Evolutionary conservation across 78 protist species (phyloP).

Genomic region (Speleostelium caveatum): DNA sequence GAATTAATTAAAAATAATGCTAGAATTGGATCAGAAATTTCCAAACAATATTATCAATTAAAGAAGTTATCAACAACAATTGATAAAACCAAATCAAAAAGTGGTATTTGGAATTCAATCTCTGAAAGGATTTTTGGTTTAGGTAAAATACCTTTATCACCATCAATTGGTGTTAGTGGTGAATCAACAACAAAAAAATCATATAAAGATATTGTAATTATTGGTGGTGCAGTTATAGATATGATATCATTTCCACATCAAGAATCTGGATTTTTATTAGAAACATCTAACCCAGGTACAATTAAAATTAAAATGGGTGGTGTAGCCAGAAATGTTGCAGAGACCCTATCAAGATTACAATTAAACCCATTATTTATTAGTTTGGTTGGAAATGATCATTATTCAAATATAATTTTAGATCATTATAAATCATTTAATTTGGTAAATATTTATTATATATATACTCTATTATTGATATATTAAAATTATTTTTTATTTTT

Average conservation of each 20-base stretch:
- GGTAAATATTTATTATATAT: no score
- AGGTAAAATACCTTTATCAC: background rate
- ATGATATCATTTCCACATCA: slow-evolving; percentile 45
- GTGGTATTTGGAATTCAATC: no score
- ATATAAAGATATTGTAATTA: slow-evolving; percentile 1
- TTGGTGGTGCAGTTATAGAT: slow-evolving; percentile 74
- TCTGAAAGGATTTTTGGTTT: no score
- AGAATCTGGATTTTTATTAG: slow-evolving; percentile 19
- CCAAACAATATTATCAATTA: slow-evolving; percentile 28
- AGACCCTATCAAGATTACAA: slow-evolving; percentile 9
- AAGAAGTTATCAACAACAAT: background rate
- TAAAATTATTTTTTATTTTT: background rate
- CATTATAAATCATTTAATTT: slow-evolving; percentile 18
- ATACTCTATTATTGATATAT: background rate
- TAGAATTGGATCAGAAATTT: slow-evolving; percentile 88
- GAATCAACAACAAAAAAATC: background rate
- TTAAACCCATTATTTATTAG: slow-evolving; percentile 59
- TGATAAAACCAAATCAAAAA: background rate
- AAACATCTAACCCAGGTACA: slow-evolving; percentile 36
- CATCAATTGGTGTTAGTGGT: background rate
- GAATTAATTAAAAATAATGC: slow-evolving; percentile 94
- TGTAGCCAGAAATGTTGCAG: slow-evolving; percentile 82
- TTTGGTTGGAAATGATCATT: slow-evolving; percentile 59
- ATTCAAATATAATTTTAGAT: slow-evolving; percentile 9
- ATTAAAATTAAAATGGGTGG: slow-evolving; percentile 75